Conservation (phyloP, 495 filamentous ascomycete genomes). For the Daldinia vernicosa region DNA sequence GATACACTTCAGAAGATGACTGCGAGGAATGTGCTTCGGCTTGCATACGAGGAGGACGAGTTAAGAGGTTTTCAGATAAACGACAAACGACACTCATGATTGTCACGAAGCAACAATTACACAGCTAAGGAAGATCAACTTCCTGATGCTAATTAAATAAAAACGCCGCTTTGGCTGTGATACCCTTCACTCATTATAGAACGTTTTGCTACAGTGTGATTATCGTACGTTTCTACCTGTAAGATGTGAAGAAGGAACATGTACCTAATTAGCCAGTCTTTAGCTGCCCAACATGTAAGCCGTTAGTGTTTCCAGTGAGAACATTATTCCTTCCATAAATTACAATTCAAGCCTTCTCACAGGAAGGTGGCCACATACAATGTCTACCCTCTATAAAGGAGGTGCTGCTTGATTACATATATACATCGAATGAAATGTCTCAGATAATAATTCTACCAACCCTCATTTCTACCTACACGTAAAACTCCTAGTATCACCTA, state of each 20-base stretch:
- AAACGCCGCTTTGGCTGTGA: slow-evolving; percentile 30
- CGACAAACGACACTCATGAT: slow-evolving; percentile 35
- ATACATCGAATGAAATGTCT: neutral
- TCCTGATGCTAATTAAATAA: slow-evolving; percentile 20
- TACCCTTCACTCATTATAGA: slow-evolving; percentile 13
- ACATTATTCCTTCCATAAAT: slow-evolving; percentile 14
- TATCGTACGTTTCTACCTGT: neutral
- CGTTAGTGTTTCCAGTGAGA: neutral
- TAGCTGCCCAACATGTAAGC: neutral
- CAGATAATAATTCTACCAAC: neutral
- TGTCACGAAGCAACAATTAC: slow-evolving; percentile 40
- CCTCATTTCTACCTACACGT: neutral
- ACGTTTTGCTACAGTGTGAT: neutral
- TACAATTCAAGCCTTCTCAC: neutral
- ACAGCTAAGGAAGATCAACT: slow-evolving; percentile 13
- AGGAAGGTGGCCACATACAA: neutral
- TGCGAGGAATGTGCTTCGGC: slow-evolving; percentile 17
- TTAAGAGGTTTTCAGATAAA: slow-evolving; percentile 16
- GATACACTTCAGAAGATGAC: slow-evolving; percentile 25
- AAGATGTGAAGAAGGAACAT: neutral
- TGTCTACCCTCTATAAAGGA: neutral
- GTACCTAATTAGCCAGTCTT: neutral
- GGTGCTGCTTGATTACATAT: neutral
- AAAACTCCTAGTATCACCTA: neutral
- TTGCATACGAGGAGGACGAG: slow-evolving; percentile 27